These are phyloP conservation scores for Lipomyces yamanashiensis DNA, from an alignment of 805 yeast genomes.

Conservation along the genomic window DNA sequence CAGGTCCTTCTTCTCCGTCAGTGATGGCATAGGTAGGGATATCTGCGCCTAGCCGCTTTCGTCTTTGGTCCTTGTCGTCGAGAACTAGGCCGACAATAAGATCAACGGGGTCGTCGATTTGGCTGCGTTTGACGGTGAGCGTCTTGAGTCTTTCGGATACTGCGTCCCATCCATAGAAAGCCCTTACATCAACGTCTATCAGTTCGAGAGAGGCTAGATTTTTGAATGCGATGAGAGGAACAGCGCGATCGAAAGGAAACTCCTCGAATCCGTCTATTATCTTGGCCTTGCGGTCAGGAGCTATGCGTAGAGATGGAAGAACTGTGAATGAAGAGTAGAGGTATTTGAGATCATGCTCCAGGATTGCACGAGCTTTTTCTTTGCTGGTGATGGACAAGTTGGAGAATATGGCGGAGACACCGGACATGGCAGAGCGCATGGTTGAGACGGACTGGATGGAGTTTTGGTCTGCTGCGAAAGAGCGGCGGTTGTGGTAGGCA, in stretches of 20 bases:
- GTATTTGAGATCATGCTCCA: conserved; percentile 48
- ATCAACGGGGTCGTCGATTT: conserved; percentile 58
- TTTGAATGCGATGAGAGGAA: conserved; percentile 65
- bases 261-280: conserved; percentile 67
- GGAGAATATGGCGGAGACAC: conserved; percentile 52
- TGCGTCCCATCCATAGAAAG: conserved; percentile 67
- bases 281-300: conserved; percentile 63
- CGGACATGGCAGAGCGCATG: conserved; percentile 49
- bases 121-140: conserved; percentile 57
- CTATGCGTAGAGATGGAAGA: conserved; percentile 63
- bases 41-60: conserved; percentile 46
- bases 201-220: conserved; percentile 66
- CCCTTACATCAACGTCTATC: conserved; percentile 64
- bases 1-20: conserved; percentile 8
- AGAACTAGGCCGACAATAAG: conserved; percentile 56
- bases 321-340: conserved; percentile 67
- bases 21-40: conserved; percentile 3
- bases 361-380: conserved; percentile 35
- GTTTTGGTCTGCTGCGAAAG: conserved; percentile 38
- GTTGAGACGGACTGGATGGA: conserved; percentile 39
- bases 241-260: conserved; percentile 71
- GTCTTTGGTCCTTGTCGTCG: conserved; percentile 52
- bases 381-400: conserved; percentile 36
- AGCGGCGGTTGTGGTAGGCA: conserved; percentile 22
- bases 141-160: conserved; percentile 60